These are phyloP conservation scores for Nidula niveotomentosa DNA, from an alignment of 1,284 basidiomycete species.

Conservation along the genomic window DNA sequence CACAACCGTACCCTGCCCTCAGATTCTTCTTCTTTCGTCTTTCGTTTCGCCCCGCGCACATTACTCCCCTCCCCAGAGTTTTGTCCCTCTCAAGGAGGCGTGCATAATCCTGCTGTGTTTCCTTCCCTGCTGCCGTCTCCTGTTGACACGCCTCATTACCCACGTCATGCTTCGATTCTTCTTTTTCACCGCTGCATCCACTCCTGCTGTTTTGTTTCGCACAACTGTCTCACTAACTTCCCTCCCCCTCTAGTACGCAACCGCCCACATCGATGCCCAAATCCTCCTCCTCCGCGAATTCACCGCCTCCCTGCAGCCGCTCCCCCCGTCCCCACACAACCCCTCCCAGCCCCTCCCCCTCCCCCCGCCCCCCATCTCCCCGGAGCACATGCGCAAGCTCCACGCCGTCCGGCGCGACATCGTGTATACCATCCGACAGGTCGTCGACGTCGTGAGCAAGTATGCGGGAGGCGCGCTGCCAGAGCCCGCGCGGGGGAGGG, in stretches of 20 bases:
- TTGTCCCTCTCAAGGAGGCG: too few relatives aligned
- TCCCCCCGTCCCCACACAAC: slow-evolving; percentile 24
- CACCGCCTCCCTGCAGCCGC: slow-evolving; percentile 66
- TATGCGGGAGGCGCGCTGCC: slow-evolving; percentile 87
- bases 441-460: slow-evolving; percentile 85
- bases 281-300: slow-evolving; percentile 84
- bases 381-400: slow-evolving; percentile 61
- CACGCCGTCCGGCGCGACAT: slow-evolving; percentile 79
- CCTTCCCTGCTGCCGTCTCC: too few relatives aligned
- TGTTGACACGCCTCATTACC: too few relatives aligned
- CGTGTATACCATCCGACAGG: slow-evolving; percentile 84
- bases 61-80: too few relatives aligned
- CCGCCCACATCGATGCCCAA: slow-evolving; percentile 84
- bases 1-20: too few relatives aligned
- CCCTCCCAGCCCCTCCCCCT: slow-evolving; percentile 13
- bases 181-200: slow-evolving; percentile 7
- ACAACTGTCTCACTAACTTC: slow-evolving; percentile 1
- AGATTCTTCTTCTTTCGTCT: too few relatives aligned
- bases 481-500: slow-evolving; percentile 77
- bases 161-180: too few relatives aligned
- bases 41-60: too few relatives aligned
- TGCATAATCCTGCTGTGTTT: too few relatives aligned
- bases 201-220: slow-evolving; percentile 7
- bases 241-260: slow-evolving; percentile 66
- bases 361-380: slow-evolving; percentile 29